phyloP scores from a whole-genome alignment of 257 asterid species.

The Ajuga chamaepitys region DNA sequence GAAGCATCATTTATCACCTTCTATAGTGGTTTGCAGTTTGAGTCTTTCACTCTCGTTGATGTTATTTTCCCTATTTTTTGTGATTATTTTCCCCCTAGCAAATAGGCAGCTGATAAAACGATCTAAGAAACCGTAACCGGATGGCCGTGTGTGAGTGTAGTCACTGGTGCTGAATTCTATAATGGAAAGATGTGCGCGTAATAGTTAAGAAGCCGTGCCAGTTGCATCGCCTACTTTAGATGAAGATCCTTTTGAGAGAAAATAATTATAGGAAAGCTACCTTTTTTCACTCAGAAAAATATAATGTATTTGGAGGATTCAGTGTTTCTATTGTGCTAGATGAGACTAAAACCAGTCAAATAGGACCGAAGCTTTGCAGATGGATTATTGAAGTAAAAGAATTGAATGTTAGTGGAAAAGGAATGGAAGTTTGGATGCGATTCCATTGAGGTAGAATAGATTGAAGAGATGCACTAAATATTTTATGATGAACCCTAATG shows the following conservation, averaged over 20 bases:
- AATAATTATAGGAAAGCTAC: neutral
- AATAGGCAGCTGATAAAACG: neutral
- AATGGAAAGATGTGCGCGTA: neutral
- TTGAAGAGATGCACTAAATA: neutral
- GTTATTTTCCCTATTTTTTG: neutral
- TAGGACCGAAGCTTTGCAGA: neutral
- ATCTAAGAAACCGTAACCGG: neutral
- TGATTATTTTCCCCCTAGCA: neutral
- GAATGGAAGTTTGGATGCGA: neutral
- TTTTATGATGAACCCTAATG: neutral
- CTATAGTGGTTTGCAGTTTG: neutral
- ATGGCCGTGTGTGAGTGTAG: neutral
- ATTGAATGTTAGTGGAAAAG: neutral
- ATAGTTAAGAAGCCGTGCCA: neutral
- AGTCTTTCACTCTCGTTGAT: neutral
- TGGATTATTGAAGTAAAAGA: neutral
- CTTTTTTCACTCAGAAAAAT: constrained; percentile 1
- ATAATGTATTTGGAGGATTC: neutral
- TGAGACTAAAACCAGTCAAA: neutral
- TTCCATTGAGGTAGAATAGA: neutral
- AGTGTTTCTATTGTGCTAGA: neutral
- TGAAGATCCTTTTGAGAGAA: neutral
- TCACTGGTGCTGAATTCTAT: neutral
- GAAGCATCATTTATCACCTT: neutral
- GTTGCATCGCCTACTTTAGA: neutral